These are phyloP conservation scores for Salix brachista DNA, from an alignment of 345 rosid species.

Conservation along the genomic window DNA sequence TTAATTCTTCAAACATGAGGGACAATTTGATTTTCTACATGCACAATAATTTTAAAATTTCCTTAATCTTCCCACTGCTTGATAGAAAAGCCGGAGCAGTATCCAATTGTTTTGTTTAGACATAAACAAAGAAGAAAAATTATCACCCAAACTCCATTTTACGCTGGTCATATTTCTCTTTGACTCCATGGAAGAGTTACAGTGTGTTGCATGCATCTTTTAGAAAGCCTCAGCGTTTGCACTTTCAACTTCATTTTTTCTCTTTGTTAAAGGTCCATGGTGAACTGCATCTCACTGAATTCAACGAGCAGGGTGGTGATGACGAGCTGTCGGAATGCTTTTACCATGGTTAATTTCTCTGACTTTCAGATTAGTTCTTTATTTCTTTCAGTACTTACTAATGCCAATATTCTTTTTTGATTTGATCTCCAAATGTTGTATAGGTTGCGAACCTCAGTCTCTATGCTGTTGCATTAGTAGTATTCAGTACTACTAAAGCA, in stretches of 20 bases:
- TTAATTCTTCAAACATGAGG: neutral
- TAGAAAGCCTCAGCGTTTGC: neutral
- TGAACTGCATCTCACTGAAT: slow-evolving; percentile 79
- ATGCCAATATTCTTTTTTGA: neutral
- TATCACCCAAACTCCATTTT: neutral
- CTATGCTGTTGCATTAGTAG: slow-evolving; percentile 69
- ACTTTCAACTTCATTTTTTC: neutral
- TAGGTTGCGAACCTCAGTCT: slow-evolving; percentile 93
- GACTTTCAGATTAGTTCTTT: neutral
- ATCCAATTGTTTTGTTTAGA: neutral
- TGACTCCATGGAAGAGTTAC: neutral
- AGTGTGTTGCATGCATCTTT: neutral
- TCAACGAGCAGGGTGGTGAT: slow-evolving; percentile 83
- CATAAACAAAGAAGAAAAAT: neutral
- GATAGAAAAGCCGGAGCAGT: neutral
- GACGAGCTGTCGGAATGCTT: slow-evolving; percentile 93
- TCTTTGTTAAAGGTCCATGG: slow-evolving; percentile 70
- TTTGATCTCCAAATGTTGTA: neutral
- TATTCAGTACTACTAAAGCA: slow-evolving; percentile 47
- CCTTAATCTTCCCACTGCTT: neutral
- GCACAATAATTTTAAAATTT: neutral
- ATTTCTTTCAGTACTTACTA: neutral
- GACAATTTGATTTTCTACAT: neutral
- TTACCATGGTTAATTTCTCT: slow-evolving; percentile 63
- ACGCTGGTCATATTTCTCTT: neutral